phyloP scores from a whole-genome alignment of 1,284 basidiomycete species.

The Neolentinus lepideus region DNA sequence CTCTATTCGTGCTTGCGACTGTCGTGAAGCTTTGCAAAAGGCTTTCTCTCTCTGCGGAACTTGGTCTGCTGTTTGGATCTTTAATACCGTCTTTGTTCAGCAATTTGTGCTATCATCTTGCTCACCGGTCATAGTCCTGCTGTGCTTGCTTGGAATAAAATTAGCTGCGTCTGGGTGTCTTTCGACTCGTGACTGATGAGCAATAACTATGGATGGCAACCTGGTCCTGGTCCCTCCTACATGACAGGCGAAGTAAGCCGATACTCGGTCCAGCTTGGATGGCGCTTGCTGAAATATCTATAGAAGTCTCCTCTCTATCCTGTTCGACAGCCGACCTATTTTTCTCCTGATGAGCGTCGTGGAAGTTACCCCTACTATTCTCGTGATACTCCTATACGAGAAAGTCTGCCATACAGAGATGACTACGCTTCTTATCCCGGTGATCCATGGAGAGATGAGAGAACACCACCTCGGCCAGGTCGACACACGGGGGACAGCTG shows the following conservation, averaged over 20 bases:
- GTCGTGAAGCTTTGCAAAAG: neutral
- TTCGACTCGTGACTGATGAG: neutral
- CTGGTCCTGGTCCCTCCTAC: neutral
- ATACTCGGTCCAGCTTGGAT: neutral
- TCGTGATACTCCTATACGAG: slow-evolving; percentile 34
- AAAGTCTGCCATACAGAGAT: slow-evolving; percentile 30
- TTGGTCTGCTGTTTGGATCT: neutral
- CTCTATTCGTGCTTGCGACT: neutral
- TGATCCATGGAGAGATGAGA: slow-evolving; percentile 22
- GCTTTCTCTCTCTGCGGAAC: no score
- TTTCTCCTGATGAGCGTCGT: slow-evolving; percentile 31
- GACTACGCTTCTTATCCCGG: slow-evolving; percentile 34
- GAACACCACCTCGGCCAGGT: neutral
- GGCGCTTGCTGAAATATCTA: neutral
- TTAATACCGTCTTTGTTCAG: neutral
- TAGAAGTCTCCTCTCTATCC: neutral
- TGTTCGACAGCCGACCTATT: neutral
- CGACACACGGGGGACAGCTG: neutral
- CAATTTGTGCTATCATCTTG: neutral
- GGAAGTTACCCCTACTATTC: slow-evolving; percentile 39
- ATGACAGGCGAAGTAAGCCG: neutral
- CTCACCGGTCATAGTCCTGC: no score
- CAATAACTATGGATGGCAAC: neutral
- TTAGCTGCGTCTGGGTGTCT: neutral
- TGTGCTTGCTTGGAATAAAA: neutral